Evolutionary conservation across 345 rosid genomes (phyloP), one percentile per base, ranked within the genome.

Genomic region (Microthlaspi erraticum): DNA sequence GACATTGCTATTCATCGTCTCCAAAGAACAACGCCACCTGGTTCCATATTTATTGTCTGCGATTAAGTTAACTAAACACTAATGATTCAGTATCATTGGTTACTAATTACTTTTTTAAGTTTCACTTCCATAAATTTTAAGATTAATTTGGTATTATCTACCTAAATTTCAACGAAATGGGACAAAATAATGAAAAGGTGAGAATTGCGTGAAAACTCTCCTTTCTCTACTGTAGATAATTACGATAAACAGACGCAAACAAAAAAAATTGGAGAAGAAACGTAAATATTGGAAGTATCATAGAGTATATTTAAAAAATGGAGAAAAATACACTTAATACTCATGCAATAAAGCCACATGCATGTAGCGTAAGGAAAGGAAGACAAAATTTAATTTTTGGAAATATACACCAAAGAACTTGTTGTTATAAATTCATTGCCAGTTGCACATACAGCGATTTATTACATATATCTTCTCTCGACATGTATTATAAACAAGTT

Each of bases 321-420:
- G 14, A 31, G 17, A 46, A 10, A n/a, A 11, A 19, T 2, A 33
- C 18, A 60, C 49, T 17, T 55, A 69, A 46, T 62, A 76, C 66
- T 70, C 79, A 76, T 76, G 79, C 79, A 76, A 76, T 76, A 76
- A 76, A 70, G 79, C 75, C 79, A 76, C 79, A 76, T 76, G 79
- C 71, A 76, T 56, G 56, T 76, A 76, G 79, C 79, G 79, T 64
- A 76, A 70, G 79, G 66, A 58, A 70, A 64, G 75, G 79, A 76
- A 70, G 61, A 76, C 76, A 70, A 64, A 69, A 70, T 70, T 76
- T 52, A 69, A 46, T 69, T 76, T 62, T 39, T 70, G 61, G 67
- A 76, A 76, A 70, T 32, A 64, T n/a, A 69, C 64, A 70, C 45
- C 53, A 76, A 63, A 64, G 53, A 76, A 50, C 75, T 76, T 75